Base-by-base conservation (phyloP, 805 yeast genomes). In the Saccharomycopsis sp. region DNA sequence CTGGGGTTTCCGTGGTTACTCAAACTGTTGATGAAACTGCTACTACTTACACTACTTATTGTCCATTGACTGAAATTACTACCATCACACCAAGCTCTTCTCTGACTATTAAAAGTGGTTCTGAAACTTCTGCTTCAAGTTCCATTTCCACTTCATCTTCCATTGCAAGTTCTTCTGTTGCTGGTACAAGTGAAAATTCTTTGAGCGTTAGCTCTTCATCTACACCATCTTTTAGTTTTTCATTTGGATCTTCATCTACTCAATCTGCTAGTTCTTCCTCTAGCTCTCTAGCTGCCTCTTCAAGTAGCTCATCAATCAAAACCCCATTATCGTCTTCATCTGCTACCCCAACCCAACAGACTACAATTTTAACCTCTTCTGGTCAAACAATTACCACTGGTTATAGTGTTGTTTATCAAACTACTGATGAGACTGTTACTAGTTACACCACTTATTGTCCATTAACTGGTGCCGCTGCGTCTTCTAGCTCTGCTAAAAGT, bases 31-130 rank as follows among this genome's bases (percentile, higher is more conserved):
- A 47, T 5, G 56, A 51, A 27, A 35, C 46, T 21, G 47, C 44
- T n/a, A 53, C 59, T 37, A 47, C 45, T 20, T 44, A 47, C 41
- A 55, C 59, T 31, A 54, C 53, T 28, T 50, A 48, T 45, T 51
- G 56, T 35, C 58, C 62, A 36, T 45, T 52, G 34, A 51, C 34
- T 19, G 39, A 21, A 8, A n/a, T 14, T n/a, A 10, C 26, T 8
- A 23, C 6, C 10, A 8, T 23, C 10, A 10, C 10, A 8, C 10
- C 26, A 10, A 6, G 10, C 26, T 8, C n/a, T n/a, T n/a, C n/a
- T n/a, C 6, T 6, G 10, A 23, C 26, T 10, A 23, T 10, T 23
- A 10, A 6, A 6, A 8, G 10, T 23, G 26, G 10, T 23, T 6
- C 6, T 8, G 10, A 10, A 8, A 10, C 10, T 8, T 23, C 26